Base-by-base conservation (phyloP, 1,284 basidiomycete genomes). In the Mycena sp. region DNA sequence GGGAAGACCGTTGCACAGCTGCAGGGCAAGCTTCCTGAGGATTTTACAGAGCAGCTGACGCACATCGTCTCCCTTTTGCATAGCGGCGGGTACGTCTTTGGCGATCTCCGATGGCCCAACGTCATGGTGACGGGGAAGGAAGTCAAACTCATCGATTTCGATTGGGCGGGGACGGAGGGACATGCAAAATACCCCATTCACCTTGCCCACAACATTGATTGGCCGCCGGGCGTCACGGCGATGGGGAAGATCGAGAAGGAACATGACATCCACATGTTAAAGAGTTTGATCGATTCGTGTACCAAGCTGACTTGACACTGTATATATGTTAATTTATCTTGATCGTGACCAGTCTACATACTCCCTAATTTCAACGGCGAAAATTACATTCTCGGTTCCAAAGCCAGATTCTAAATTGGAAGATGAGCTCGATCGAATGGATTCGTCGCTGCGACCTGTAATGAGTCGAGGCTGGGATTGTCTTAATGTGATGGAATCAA, bases 81-180 rank as follows among this genome's bases (percentile, higher is more conserved):
- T 40, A 46, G 16, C 19, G 30, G 40, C 37, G 50, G 50, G 50
- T 52, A 44, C 35, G 58, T 59, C 40, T 52, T 43, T 38, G 58
- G 28, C 32, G 50, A 52, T 29, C 50, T 52, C 30, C 50, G 50
- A 6, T 21, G 17, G 23, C 50, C 50, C 35, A 52, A 35, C 19
- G 40, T 59, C 43, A 51, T 52, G 46, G 58, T 59, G 40, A 37
- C 30, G 49, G 19, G 28, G 50, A 40, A 37, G 48, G 2, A 32
- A 38, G 30, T 50, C 56, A 58, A 58, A 26, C 45, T 58, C 16
- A 58, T 58, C 26, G 56, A 58, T 37, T 58, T 58, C 28, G 55
- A 58, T 35, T 58, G 46, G 56, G 56, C 46, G 46, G 46, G 56
- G 35, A 51, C 49, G 56, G 46, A 25, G n/a, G 55, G 55, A 32